A percentile compares a stretch with the other conserved stretches of the same genome.
Evolutionary conservation across 371 early-diverging fungal species (phyloP).

Genomic region (Furculomyces boomerangus): DNA sequence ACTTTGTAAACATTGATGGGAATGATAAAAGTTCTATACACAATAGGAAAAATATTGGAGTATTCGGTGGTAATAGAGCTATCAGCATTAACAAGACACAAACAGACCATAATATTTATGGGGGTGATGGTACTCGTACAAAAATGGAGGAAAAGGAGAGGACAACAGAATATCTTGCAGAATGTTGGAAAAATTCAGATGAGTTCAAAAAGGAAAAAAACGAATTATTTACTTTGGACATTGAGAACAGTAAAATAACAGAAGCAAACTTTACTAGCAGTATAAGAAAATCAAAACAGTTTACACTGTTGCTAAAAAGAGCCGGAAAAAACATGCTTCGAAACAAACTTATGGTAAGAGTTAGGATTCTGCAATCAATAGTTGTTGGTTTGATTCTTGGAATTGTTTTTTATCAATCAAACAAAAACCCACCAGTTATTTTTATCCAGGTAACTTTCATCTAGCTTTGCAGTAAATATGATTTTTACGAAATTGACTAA

Average conservation of each 20-base stretch:
- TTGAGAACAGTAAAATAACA: constrained; percentile 6
- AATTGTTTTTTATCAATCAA: constrained; percentile 19
- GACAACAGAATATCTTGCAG: too few relatives aligned
- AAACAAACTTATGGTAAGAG: constrained; percentile 18
- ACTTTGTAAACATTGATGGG: neutral
- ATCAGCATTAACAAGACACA: too few relatives aligned
- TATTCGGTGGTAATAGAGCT: too few relatives aligned
- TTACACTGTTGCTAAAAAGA: constrained; percentile 15
- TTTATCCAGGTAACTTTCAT: constrained; percentile 8
- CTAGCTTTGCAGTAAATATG: neutral
- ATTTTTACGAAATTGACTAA: neutral
- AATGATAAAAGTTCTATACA: neutral
- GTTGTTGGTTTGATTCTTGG: constrained; percentile 26
- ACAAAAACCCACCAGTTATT: constrained; percentile 4
- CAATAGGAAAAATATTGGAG: neutral
- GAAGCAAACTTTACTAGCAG: constrained; percentile 8
- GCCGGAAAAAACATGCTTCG: constrained; percentile 16
- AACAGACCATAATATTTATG: too few relatives aligned
- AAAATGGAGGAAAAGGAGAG: too few relatives aligned
- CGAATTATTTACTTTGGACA: constrained; percentile 7
- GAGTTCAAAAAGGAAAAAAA: constrained; percentile 5
- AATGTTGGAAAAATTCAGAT: constrained; percentile 8
- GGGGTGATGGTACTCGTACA: too few relatives aligned
- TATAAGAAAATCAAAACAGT: constrained; percentile 6
- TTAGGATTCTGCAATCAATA: constrained; percentile 16